phyloP scores from a whole-genome alignment of 2,329 filamentous ascomycete species.

The Emmonsiellopsis sp. region DNA sequence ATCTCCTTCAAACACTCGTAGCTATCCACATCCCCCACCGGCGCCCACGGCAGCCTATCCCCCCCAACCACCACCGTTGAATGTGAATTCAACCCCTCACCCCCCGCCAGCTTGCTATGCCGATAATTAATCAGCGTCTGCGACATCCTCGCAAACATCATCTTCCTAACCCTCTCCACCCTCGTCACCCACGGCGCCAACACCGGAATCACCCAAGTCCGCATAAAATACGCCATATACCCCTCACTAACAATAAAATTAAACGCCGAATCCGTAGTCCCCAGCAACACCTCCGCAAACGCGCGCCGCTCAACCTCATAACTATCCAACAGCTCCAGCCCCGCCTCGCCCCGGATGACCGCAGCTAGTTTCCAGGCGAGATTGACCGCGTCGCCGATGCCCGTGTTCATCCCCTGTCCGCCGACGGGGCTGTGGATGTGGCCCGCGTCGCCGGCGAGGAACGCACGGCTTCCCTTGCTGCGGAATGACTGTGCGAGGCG shows the following conservation, averaged over 20 bases:
- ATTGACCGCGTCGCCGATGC: conserved; percentile 47
- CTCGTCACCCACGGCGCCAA: no score
- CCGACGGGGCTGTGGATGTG: conserved; percentile 49
- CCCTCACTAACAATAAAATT: no score
- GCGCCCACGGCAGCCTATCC: conserved; percentile 31
- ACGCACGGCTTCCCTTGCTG: conserved; percentile 34
- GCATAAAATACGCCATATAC: no score
- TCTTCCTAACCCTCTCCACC: no score
- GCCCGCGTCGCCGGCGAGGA: conserved; percentile 50
- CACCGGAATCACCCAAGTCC: no score
- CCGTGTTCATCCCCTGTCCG: conserved; percentile 52
- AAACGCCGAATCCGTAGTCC: no score
- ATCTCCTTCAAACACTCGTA: neutral
- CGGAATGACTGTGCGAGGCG: conserved; percentile 36
- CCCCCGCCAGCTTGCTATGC: conserved; percentile 28
- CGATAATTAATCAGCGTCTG: conserved; percentile 39
- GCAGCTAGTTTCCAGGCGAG: conserved; percentile 45
- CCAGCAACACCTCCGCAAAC: conserved; percentile 25
- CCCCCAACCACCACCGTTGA: conserved; percentile 32
- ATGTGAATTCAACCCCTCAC: conserved; percentile 18
- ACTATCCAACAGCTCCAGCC: conserved; percentile 36
- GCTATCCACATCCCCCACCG: neutral
- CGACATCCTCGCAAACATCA: conserved; percentile 29
- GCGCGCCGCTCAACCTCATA: conserved; percentile 43
- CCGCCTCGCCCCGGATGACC: conserved; percentile 30